Conservation (phyloP, 2,329 filamentous ascomycete species). For the Talaromyces albobiverticillius region DNA sequence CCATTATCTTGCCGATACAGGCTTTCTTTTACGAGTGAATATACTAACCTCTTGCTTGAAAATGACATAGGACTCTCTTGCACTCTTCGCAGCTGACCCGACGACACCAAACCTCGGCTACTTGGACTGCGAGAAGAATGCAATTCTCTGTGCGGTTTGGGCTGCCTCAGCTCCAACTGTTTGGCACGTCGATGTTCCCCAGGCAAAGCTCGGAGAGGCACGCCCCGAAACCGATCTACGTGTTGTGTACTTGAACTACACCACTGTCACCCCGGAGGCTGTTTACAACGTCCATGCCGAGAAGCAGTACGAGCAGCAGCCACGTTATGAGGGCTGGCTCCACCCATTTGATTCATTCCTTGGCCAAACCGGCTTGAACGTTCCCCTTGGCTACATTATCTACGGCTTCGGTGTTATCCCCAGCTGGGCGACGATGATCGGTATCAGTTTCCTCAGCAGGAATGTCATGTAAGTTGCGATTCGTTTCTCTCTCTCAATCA, state of each 20-base stretch:
- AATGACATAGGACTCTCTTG: slow-evolving; percentile 48
- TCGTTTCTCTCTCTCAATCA: neutral
- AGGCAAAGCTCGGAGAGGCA: slow-evolving; percentile 51
- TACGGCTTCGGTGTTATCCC: slow-evolving; percentile 58
- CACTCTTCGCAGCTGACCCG: slow-evolving; percentile 52
- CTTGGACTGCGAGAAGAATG: slow-evolving; percentile 59
- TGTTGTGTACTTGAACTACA: slow-evolving; percentile 56
- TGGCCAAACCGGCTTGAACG: slow-evolving; percentile 51
- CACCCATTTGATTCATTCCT: slow-evolving; percentile 61
- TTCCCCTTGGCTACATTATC: slow-evolving; percentile 56
- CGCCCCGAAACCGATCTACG: slow-evolving; percentile 53
- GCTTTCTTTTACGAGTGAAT: neutral
- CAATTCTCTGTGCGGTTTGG: slow-evolving; percentile 61
- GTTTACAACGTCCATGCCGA: slow-evolving; percentile 57
- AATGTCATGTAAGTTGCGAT: slow-evolving; percentile 60
- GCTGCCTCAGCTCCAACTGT: slow-evolving; percentile 55
- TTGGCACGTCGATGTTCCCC: slow-evolving; percentile 57
- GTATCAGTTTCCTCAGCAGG: slow-evolving; percentile 59
- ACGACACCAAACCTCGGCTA: slow-evolving; percentile 56
- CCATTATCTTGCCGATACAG: neutral
- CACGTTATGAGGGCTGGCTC: slow-evolving; percentile 56
- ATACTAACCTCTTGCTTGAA: neutral
- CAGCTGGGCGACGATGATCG: slow-evolving; percentile 64
- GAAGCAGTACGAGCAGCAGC: slow-evolving; percentile 52
- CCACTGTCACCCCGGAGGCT: slow-evolving; percentile 54